These are phyloP conservation scores for Malus sylvestris DNA, from an alignment of 306 rosid genomes.

Conservation along the genomic window DNA sequence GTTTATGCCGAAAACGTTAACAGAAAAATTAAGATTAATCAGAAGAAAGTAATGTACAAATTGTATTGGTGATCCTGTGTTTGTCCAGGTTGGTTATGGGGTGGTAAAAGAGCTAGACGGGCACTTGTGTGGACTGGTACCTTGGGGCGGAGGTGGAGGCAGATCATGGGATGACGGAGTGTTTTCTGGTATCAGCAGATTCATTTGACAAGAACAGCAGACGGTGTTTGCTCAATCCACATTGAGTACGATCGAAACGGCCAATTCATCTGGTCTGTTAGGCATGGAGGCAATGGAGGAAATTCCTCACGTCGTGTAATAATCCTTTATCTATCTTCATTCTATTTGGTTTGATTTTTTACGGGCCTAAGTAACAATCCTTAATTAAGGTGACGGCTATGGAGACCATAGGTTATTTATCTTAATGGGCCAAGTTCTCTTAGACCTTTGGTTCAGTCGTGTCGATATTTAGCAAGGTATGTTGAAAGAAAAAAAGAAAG, in stretches of 20 bases:
- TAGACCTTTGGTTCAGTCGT: too few species aligned
- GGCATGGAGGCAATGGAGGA: slow-evolving; percentile 79
- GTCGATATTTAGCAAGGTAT: too few species aligned
- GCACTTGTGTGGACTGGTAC: slow-evolving; percentile 73
- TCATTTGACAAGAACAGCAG: slow-evolving; percentile 55
- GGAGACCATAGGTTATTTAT: too few species aligned
- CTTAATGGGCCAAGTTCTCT: too few species aligned
- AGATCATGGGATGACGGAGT: slow-evolving; percentile 96
- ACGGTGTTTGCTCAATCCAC: slow-evolving; percentile 75
- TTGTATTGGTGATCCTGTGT: not conserved
- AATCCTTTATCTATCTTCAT: not conserved
- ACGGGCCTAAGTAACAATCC: too few species aligned
- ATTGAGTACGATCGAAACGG: slow-evolving; percentile 78
- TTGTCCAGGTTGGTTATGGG: slow-evolving; percentile 41
- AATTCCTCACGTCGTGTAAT: slow-evolving; percentile 52
- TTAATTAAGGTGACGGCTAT: too few species aligned
- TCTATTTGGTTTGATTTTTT: too few species aligned
- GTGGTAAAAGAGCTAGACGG: slow-evolving; percentile 63
- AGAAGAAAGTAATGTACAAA: too few species aligned
- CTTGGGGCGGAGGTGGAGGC: slow-evolving; percentile 99
- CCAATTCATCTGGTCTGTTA: slow-evolving; percentile 83
- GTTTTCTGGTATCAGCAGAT: slow-evolving; percentile 75
- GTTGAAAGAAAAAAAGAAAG: too few species aligned
- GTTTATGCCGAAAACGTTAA: too few species aligned
- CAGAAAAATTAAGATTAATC: too few species aligned